Conservation (phyloP, 345 rosid species). For the thale cress (Arabidopsis thaliana) region TAIR10.1 NC_003071.7:18913001-18913500, state of each 20-base stretch:
- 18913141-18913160: slow-evolving; percentile 59
- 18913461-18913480: slow-evolving; percentile 79
- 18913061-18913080: slow-evolving; percentile 73
- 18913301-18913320: slow-evolving; percentile 90
- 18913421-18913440: slow-evolving; percentile 82
- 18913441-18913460: slow-evolving; percentile 83
- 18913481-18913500: slow-evolving; percentile 88
- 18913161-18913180: slow-evolving; percentile 80
- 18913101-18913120: slow-evolving; percentile 72
- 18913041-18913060: slow-evolving; percentile 91
- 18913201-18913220: slow-evolving; percentile 92
- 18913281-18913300: slow-evolving; percentile 75
- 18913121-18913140: slow-evolving; percentile 74
- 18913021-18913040: slow-evolving; percentile 91
- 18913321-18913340: slow-evolving; percentile 86
- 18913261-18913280: slow-evolving; percentile 90
- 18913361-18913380: slow-evolving; percentile 75
- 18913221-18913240: slow-evolving; percentile 96
- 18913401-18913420: slow-evolving; percentile 66
- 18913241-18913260: slow-evolving; percentile 95
- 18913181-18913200: slow-evolving; percentile 60
- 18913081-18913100: slow-evolving; percentile 72
- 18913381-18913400: slow-evolving; percentile 64
- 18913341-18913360: slow-evolving; percentile 56
- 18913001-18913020: slow-evolving; percentile 87